phyloP scores from a whole-genome alignment of 345 rosid genomes.

The Syzygium aromaticum region DNA sequence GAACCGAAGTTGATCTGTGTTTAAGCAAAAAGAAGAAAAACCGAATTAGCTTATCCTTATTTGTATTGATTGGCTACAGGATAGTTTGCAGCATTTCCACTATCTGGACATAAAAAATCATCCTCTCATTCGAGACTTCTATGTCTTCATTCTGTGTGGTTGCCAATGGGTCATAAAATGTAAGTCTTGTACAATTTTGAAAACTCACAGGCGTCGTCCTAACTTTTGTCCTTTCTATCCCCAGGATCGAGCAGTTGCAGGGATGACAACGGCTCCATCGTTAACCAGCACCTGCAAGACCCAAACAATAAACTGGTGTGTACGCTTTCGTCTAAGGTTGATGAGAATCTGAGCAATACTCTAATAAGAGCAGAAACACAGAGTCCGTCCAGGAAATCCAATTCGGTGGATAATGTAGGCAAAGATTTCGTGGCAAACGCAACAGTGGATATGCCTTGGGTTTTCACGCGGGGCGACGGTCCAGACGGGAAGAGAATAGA shows the following conservation, averaged over 20 bases:
- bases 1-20: neutral
- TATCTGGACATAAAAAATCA: neutral
- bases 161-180: neutral
- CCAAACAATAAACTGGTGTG: slow-evolving; percentile 1
- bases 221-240: neutral
- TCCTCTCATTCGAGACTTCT: neutral
- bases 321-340: neutral
- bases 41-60: neutral
- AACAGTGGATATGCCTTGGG: slow-evolving; percentile 40
- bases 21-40: neutral
- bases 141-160: neutral
- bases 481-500: slow-evolving; percentile 38
- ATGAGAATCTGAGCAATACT: neutral
- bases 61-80: neutral
- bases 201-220: neutral
- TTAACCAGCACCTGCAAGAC: slow-evolving; percentile 19
- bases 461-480: slow-evolving; percentile 43
- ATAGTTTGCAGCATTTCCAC: neutral
- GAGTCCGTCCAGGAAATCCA: slow-evolving; percentile 6
- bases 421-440: slow-evolving; percentile 19
- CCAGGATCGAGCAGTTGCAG: slow-evolving; percentile 21
- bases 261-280: slow-evolving; percentile 14
- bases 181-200: neutral
- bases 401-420: slow-evolving; percentile 10
- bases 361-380: slow-evolving; percentile 6